These are phyloP conservation scores for Yarrowia sp. DNA, from an alignment of 805 yeast species.

Conservation along the genomic window DNA sequence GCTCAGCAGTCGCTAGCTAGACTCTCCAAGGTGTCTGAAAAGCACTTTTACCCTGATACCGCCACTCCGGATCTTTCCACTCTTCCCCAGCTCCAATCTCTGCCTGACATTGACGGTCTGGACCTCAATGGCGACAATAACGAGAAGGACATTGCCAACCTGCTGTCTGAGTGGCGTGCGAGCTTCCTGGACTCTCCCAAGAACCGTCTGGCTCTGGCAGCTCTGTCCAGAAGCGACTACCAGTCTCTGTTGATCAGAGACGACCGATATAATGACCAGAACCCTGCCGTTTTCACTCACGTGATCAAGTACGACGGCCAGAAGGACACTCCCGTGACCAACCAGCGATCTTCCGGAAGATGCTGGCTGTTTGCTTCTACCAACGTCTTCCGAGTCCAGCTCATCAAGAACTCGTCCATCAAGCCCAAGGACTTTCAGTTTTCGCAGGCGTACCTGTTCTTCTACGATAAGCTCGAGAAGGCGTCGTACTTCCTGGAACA, in stretches of 20 bases:
- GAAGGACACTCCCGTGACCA: slow-evolving; percentile 62
- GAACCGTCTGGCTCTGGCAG: slow-evolving; percentile 61
- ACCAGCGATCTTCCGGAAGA: slow-evolving; percentile 78
- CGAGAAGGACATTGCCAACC: slow-evolving; percentile 29
- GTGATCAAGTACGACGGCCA: slow-evolving; percentile 58
- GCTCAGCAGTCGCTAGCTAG: slow-evolving; percentile 24
- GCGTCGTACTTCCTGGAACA: slow-evolving; percentile 81
- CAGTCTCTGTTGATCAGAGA: slow-evolving; percentile 50
- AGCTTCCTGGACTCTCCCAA: slow-evolving; percentile 57
- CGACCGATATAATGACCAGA: slow-evolving; percentile 39
- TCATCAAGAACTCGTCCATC: slow-evolving; percentile 66
- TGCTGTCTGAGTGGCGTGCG: slow-evolving; percentile 56
- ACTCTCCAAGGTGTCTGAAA: slow-evolving; percentile 32
- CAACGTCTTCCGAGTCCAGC: slow-evolving; percentile 69
- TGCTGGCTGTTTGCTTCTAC: slow-evolving; percentile 91
- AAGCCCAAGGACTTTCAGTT: slow-evolving; percentile 64
- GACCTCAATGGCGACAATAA: slow-evolving; percentile 8
- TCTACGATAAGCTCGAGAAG: slow-evolving; percentile 86
- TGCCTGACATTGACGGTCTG: slow-evolving; percentile 30
- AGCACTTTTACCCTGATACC: slow-evolving; percentile 16
- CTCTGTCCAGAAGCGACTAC: slow-evolving; percentile 58
- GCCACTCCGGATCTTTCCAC: slow-evolving; percentile 22
- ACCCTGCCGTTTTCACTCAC: slow-evolving; percentile 52
- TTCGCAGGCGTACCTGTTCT: slow-evolving; percentile 79
- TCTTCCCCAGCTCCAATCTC: slow-evolving; percentile 13